Base-by-base conservation (phyloP, 2,329 filamentous ascomycete genomes). In the Pseudocercospora pini-densiflorae region DNA sequence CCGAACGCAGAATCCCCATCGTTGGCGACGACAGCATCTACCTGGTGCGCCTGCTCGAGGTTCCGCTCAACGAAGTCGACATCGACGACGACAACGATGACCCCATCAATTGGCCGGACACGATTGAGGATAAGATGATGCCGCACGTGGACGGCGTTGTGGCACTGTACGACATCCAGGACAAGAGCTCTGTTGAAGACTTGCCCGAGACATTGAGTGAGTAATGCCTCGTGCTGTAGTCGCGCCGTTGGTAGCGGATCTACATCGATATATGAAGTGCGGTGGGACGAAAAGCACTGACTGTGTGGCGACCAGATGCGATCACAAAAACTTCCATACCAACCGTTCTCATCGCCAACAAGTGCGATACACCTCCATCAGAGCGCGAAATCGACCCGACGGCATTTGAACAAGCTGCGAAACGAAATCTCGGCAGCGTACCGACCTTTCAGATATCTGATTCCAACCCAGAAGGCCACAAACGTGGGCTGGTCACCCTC, bases 161-260 rank as follows among this genome's bases (percentile, higher is more conserved):
- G 72, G 87, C 94, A 65, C 82, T 98, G 58, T 97, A 97, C 83
- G 92, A 97, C 84, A 91, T 96, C 53, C 92, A 89, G 79, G 90
- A 92, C 77, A 86, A 88, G 72, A 88, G 89, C 67, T 94, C 90
- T 77, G 88, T 97, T 73, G 85, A 86, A 66, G 88, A 91, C 67
- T 84, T 97, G 62, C 90, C 92, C 47, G 87, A 90, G 73, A 88
- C 92, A 68, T 83, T 97, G 77, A 89, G 94, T 97, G 85, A 87
- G 90, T 87, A 31, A 53, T 40, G 54, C 21, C 43, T 19, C 54
- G 27, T 23, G 29, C 64, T 66, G 31, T 57, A 27, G 12, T 57
- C 31, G 55, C n/a, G 55, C 55, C 33, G 31, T 40, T 43, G n/a
- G 55, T 16, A 29, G n/a, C n/a, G 29, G 19, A 43, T 58, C 55